phyloP scores from a whole-genome alignment of 768 basidiomycete species.

The Phylloporus arenicola region DNA sequence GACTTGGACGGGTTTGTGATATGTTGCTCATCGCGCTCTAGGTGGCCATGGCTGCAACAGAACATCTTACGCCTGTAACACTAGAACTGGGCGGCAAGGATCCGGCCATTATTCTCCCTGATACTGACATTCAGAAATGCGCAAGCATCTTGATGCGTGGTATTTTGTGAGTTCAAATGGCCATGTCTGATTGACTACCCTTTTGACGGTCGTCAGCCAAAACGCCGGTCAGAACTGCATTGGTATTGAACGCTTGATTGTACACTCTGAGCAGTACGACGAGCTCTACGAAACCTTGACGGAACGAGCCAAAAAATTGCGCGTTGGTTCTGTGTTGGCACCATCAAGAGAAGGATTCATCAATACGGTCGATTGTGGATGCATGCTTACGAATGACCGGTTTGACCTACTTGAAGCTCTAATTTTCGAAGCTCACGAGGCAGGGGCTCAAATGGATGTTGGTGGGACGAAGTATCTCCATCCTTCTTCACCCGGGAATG shows the following conservation, averaged over 20 bases:
- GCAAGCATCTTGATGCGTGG: constrained; percentile 84
- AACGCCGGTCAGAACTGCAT: constrained; percentile 96
- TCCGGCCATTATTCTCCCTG: constrained; percentile 83
- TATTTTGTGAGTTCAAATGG: constrained; percentile 64
- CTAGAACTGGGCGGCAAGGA: constrained; percentile 96
- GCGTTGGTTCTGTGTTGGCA: constrained; percentile 72
- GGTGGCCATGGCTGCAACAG: constrained; percentile 80
- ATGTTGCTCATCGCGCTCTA: constrained; percentile 26
- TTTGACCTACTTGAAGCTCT: constrained; percentile 65
- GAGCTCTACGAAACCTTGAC: constrained; percentile 62
- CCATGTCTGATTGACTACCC: not conserved
- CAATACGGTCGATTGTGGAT: constrained; percentile 75
- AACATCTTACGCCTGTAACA: constrained; percentile 84
- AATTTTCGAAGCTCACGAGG: constrained; percentile 60
- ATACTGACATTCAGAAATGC: constrained; percentile 78
- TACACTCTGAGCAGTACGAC: constrained; percentile 74
- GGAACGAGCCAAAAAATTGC: constrained; percentile 61
- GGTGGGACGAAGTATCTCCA: constrained; percentile 69
- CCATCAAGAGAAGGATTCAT: constrained; percentile 64
- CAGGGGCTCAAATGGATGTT: constrained; percentile 56
- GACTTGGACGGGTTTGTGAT: constrained; percentile 6
- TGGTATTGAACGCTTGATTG: constrained; percentile 89
- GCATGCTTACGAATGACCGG: constrained; percentile 75
- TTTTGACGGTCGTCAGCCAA: constrained; percentile 49
- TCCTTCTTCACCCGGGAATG: constrained; percentile 61